These are phyloP conservation scores for Chrysochromulina tobinii DNA, from an alignment of 78 protist genomes.

Conservation along the genomic window DNA sequence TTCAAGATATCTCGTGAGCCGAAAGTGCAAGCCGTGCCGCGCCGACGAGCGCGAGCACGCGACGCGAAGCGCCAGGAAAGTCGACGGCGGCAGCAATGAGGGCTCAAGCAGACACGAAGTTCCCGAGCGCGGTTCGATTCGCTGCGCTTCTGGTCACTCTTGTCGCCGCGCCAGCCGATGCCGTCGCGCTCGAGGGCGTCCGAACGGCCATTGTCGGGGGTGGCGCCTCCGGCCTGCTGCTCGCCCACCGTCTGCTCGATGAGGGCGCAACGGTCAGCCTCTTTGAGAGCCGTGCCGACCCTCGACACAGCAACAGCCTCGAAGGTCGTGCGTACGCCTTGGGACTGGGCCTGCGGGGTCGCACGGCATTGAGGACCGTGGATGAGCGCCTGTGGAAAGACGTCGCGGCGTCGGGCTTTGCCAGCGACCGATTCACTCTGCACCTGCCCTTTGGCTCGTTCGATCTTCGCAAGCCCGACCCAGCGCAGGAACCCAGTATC, in stretches of 20 bases:
- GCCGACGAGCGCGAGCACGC: too few relatives aligned
- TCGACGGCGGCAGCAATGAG: too few relatives aligned
- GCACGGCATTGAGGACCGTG: not conserved
- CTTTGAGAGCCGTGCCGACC: not conserved
- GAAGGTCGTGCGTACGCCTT: not conserved
- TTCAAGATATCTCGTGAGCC: too few relatives aligned
- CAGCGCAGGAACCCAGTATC: not conserved
- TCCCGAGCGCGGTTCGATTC: too few relatives aligned
- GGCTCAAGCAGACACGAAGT: too few relatives aligned
- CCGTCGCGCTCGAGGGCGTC: not conserved
- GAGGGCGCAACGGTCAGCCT: not conserved
- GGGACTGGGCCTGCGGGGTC: not conserved
- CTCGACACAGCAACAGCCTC: not conserved
- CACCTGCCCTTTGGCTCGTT: not conserved
- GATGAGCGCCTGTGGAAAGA: not conserved
- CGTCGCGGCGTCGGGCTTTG: not conserved
- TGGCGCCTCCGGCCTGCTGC: not conserved
- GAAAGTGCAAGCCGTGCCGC: too few relatives aligned
- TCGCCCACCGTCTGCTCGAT: not conserved
- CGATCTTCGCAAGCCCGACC: not conserved
- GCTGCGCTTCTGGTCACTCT: too few relatives aligned
- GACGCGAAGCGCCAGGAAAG: too few relatives aligned
- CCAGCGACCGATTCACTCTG: not conserved
- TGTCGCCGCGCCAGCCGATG: not conserved
- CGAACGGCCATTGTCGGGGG: not conserved